phyloP scores from a whole-genome alignment of 2,329 filamentous ascomycete genomes.

The Pseudocercospora vitis region DNA sequence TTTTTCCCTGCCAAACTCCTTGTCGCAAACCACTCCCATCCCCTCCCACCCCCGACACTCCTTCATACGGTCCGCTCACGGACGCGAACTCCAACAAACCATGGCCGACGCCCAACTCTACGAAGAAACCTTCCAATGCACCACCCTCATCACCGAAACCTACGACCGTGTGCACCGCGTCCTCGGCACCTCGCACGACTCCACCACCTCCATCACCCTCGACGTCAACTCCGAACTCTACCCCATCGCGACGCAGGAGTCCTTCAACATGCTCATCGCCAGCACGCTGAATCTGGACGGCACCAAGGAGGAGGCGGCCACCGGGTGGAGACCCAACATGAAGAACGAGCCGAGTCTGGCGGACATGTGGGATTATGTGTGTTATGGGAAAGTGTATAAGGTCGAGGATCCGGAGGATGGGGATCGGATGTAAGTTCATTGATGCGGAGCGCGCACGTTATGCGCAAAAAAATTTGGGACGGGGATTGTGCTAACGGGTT shows the following conservation, averaged over 20 bases:
- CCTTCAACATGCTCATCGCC: conserved; percentile 76
- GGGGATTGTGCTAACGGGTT: too few relatives aligned
- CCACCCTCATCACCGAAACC: conserved; percentile 72
- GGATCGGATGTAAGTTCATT: conserved; percentile 79
- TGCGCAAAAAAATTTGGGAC: too few relatives aligned
- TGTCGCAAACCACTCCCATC: too few relatives aligned
- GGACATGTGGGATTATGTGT: conserved; percentile 84
- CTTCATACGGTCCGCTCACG: too few relatives aligned
- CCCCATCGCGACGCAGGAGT: conserved; percentile 71
- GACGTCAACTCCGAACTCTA: conserved; percentile 96
- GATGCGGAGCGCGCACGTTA: too few relatives aligned
- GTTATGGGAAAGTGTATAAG: conserved; percentile 83
- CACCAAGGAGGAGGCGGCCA: conserved; percentile 51
- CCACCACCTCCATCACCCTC: conserved; percentile 73
- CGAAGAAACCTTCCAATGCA: conserved; percentile 32
- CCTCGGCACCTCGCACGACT: conserved; percentile 72
- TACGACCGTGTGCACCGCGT: conserved; percentile 95
- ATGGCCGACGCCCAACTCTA: conserved; percentile 31
- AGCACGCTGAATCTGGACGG: conserved; percentile 86
- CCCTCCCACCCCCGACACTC: too few relatives aligned
- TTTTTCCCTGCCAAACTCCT: too few relatives aligned
- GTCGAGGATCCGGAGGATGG: conserved; percentile 76
- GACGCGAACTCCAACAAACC: too few relatives aligned
- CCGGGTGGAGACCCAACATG: conserved; percentile 69
- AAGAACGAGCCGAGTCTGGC: conserved; percentile 63